These are phyloP conservation scores for Polysphondylium violaceum DNA, from an alignment of 78 protist species.

Conservation along the genomic window DNA sequence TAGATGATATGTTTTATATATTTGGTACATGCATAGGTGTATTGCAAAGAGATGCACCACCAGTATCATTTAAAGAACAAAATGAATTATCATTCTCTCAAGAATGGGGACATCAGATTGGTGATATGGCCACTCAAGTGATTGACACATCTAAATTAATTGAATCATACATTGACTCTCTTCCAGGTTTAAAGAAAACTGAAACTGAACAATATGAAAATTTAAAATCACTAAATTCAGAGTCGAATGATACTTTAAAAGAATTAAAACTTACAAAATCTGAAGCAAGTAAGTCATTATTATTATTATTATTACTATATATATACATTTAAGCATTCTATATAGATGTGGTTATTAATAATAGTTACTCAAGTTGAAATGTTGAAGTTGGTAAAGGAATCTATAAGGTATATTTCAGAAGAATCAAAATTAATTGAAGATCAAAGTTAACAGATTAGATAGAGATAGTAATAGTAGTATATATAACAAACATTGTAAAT, in stretches of 20 bases:
- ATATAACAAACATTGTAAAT: no score
- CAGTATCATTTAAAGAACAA: slow-evolving; percentile 8
- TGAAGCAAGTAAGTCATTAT: slow-evolving; percentile 58
- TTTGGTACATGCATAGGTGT: slow-evolving; percentile 78
- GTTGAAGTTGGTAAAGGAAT: slow-evolving; percentile 40
- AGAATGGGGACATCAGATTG: slow-evolving; percentile 6
- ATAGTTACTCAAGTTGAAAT: slow-evolving; percentile 5
- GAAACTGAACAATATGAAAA: slow-evolving; percentile 54
- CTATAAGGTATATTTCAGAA: slow-evolving; percentile 32
- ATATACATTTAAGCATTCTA: background rate
- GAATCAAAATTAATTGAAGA: slow-evolving; percentile 3
- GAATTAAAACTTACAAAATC: slow-evolving; percentile 5
- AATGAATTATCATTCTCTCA: background rate
- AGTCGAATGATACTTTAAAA: slow-evolving; percentile 10
- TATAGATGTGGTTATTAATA: background rate
- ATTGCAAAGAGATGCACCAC: slow-evolving; percentile 73
- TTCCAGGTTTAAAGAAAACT: slow-evolving; percentile 60
- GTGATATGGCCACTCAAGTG: slow-evolving; percentile 63
- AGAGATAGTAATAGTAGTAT: no score
- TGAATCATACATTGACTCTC: slow-evolving; percentile 59
- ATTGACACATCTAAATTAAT: slow-evolving; percentile 66
- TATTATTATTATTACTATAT: background rate
- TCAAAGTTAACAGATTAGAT: no score
- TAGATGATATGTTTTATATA: slow-evolving; percentile 44
- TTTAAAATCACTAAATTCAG: slow-evolving; percentile 15